Base-by-base conservation (phyloP, 495 filamentous ascomycete genomes). In the Lepraria neglecta region DNA sequence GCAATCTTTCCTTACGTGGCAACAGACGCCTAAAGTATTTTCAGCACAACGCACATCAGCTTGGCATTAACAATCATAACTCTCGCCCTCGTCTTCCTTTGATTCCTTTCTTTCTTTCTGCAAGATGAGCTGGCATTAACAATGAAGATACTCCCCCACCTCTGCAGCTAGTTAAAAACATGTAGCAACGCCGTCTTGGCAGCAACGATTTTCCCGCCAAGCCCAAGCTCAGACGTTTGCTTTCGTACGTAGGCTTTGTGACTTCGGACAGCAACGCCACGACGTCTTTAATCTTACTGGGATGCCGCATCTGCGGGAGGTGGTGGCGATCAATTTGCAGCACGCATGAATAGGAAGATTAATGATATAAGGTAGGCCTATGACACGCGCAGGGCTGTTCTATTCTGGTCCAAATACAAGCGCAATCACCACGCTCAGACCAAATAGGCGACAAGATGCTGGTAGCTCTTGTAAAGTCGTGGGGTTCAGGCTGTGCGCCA, bases 1-100 rank as follows among this genome's bases (percentile, higher is more conserved):
- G 30, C 51, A 33, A 33, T 54, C 51, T 54, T 19, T 54, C 51
- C 28, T 15, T 33, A 38, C 4, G 28, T 12, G 3, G 12, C 31
- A 54, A 17, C 30, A 33, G 28, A n/a, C n/a, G 17, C n/a, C 10
- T 38, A 28, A 30, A 54, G 30, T 19, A 46, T 10, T 54, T 38
- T 4, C 6, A 38, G 35, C 35, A 38, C 6, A 5, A 38, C 9
- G 1, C 12, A 54, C 21, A 54, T 54, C 51, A 35, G 51, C 51
- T 54, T 54, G 28, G 51, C 51, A 54, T 38, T 54, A 54, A 54
- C 15, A 54, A 35, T 21, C 21, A 5, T 21, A 54, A 19, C 19
- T 17, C 4, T 35, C 30, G 17, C 51, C 21, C 31, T 33, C 31
- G 15, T 17, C 31, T 21, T 38, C 30, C 51, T 54, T 38, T 19